phyloP scores from a whole-genome alignment of 2,329 filamentous ascomycete species.

The Trichoderma atrobrunneum region DNA sequence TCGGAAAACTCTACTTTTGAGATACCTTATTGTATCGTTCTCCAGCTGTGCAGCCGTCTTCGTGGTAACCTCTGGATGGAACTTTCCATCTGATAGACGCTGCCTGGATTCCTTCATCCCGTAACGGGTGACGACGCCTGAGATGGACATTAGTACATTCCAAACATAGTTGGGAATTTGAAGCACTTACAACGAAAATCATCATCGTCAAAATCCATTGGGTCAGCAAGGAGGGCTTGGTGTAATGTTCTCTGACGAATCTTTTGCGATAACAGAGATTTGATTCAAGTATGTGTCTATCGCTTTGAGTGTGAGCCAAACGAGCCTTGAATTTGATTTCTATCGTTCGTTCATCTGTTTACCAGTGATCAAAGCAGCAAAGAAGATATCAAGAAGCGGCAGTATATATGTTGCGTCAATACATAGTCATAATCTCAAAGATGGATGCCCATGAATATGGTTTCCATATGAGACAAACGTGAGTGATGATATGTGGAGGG shows the following conservation, averaged over 20 bases:
- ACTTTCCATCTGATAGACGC: not conserved
- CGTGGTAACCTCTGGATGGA: constrained; percentile 18
- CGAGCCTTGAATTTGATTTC: not conserved
- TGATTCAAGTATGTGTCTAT: not conserved
- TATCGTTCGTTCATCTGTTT: not conserved
- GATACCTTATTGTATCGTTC: not conserved
- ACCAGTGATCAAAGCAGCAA: not conserved
- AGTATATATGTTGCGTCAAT: not conserved
- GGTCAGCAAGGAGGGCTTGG: not conserved
- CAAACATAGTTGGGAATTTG: not conserved
- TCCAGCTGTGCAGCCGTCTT: constrained; percentile 16
- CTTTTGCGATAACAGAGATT: not conserved
- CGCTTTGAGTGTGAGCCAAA: not conserved
- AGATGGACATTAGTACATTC: not conserved
- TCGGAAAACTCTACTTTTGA: not conserved
- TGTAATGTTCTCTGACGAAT: not conserved
- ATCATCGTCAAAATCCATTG: constrained; percentile 4
- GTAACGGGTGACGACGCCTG: constrained; percentile 14
- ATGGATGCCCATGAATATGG: not conserved
- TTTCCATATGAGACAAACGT: not conserved
- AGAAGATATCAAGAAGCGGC: not conserved
- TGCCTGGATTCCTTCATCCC: constrained; percentile 20
- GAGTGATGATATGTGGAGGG: not conserved
- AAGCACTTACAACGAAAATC: not conserved
- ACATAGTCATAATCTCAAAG: not conserved